Evolutionary conservation across 2,329 filamentous ascomycete species (phyloP), one percentile per base, ranked within the genome.

Genomic region (Cladorrhinum sp.): DNA sequence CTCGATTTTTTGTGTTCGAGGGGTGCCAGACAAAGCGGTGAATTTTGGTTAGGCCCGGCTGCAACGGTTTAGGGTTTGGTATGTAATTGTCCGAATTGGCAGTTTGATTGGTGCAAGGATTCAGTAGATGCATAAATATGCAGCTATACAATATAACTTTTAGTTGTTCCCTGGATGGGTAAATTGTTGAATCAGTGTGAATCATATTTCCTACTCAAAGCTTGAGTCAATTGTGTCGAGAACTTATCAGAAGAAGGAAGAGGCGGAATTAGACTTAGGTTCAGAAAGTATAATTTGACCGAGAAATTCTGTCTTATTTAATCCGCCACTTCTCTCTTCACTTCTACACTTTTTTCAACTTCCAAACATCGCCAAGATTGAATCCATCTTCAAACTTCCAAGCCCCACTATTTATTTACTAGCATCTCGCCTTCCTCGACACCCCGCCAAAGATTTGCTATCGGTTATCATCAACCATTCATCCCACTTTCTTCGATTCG

Each of bases 1-100:
- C 66, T 65, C 48, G 48, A 67, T 66, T 69, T 69, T 66, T 70
- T 68, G 67, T 67, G 63, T 58, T 63, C 52, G 63, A 63, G 63
- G 64, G 64, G 64, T 62, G 42, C 36, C 53, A 52, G 59, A 18
- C 58, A 55, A 59, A 46, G 62, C 53, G 56, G 61, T 64, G 63
- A 65, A 67, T 62, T 66, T 67, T 64, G 26, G 26, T 28, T 9
- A 28, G 4, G 26, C 26, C 24, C 23, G 50, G 59, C 56, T 42
- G 46, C 52, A 55, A 30, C 58, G 58, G 50, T 65, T 65, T 67
- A 69, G 66, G 67, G 66, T 69, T 67, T 67, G 63, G 61, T 66
- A 60, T 63, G 63, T 26, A 59, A 57, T 21, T 58, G 53, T 23
- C 23, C 12, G 52, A n/a, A 28, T 18, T 42, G 28, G 49, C 57